Evolutionary conservation across 1,139 yeast genomes (phyloP).

Genomic region (Ogataea hybrid): DNA sequence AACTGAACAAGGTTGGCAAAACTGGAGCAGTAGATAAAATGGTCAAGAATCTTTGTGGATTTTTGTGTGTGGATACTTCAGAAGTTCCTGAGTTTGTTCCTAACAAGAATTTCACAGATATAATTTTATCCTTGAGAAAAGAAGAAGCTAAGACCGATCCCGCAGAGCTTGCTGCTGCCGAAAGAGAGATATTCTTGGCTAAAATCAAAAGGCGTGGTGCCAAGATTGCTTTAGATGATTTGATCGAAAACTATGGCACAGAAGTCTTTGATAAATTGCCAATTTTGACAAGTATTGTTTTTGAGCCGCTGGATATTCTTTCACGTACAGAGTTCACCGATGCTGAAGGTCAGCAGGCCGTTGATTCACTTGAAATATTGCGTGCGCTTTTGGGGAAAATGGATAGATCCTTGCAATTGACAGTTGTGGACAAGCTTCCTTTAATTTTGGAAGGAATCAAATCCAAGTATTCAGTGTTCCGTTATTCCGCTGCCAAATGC

Average conservation of each 20-base stretch:
- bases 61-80: slow-evolving; percentile 90
- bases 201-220: slow-evolving; percentile 84
- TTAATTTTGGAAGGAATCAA: slow-evolving; percentile 60
- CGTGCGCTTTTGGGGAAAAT: slow-evolving; percentile 72
- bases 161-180: slow-evolving; percentile 58
- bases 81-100: slow-evolving; percentile 93
- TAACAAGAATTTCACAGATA: slow-evolving; percentile 53
- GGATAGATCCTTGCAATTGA: slow-evolving; percentile 46
- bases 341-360: slow-evolving; percentile 71
- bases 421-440: slow-evolving; percentile 47
- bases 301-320: slow-evolving; percentile 55
- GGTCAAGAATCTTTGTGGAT: slow-evolving; percentile 86
- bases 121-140: slow-evolving; percentile 71
- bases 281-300: slow-evolving; percentile 63
- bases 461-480: slow-evolving; percentile 72
- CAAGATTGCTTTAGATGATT: slow-evolving; percentile 60
- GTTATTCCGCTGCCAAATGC: slow-evolving; percentile 91
- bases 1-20: slow-evolving; percentile 58
- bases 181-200: slow-evolving; percentile 58
- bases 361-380: slow-evolving; percentile 83
- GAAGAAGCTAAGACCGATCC: slow-evolving; percentile 76
- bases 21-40: slow-evolving; percentile 81
- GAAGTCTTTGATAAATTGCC: slow-evolving; percentile 62
- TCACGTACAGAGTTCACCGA: slow-evolving; percentile 35
- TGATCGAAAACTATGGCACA: slow-evolving; percentile 50